These are phyloP conservation scores for Phialophora expanda DNA, from an alignment of 2,329 filamentous ascomycete genomes.

Conservation along the genomic window DNA sequence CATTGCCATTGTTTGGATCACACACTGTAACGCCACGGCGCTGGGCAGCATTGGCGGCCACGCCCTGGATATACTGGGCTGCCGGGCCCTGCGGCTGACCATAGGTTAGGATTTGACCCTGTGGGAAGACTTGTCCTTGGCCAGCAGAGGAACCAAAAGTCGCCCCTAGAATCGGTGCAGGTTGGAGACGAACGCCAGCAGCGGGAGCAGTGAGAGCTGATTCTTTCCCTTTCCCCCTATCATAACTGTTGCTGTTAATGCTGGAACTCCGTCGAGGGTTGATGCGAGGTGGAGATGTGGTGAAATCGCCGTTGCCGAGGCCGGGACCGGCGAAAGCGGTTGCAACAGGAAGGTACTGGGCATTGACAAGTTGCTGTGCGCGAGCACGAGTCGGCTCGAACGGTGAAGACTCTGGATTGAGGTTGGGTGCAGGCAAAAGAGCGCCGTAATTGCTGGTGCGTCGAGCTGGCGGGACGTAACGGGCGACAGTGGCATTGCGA, in stretches of 20 bases:
- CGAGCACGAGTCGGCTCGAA: conserved; percentile 1
- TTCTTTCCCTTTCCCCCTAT: conserved; percentile 12
- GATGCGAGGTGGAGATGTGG: conserved; percentile 23
- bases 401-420: conserved; percentile 4
- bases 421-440: not conserved
- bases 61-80: not conserved
- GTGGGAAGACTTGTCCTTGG: not conserved
- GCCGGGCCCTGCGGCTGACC: not conserved
- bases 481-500: not conserved
- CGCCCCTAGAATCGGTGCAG: conserved; percentile 5
- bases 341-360: not conserved
- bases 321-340: conserved; percentile 16
- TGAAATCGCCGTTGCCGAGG: conserved; percentile 25
- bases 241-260: not conserved
- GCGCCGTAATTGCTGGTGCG: not conserved
- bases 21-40: conserved; percentile 22
- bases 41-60: conserved; percentile 10
- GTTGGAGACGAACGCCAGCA: conserved; percentile 9
- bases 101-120: conserved; percentile 1
- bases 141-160: not conserved
- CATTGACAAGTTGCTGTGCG: not conserved
- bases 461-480: conserved; percentile 4
- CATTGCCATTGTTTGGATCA: conserved; percentile 13
- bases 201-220: conserved; percentile 3
- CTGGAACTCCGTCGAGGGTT: conserved; percentile 17